Percentiles rank a stretch among this genome's conserved stretches.
Evolutionary conservation across 495 filamentous ascomycete genomes (phyloP).

Genomic region (Penicillium ochrochloron): DNA sequence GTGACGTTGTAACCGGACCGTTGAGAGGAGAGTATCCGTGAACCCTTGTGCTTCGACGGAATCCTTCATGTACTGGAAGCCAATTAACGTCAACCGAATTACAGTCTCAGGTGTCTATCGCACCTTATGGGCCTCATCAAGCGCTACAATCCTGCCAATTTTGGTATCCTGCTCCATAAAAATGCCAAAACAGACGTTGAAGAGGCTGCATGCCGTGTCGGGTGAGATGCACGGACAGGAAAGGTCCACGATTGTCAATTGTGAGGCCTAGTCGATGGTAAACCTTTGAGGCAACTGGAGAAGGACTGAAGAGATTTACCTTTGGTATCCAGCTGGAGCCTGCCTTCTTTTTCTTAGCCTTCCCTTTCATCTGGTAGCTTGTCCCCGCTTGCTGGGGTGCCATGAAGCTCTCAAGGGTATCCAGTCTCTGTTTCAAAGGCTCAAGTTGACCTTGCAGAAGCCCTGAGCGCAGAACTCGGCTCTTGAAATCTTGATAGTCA

Average conservation of each 20-base stretch:
- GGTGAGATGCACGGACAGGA: constrained; percentile 72
- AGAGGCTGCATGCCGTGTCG: constrained; percentile 67
- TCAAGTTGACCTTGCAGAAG: constrained; percentile 51
- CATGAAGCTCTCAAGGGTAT: constrained; percentile 64
- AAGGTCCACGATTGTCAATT: constrained; percentile 74
- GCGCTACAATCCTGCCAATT: constrained; percentile 55
- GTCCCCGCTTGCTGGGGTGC: constrained; percentile 24
- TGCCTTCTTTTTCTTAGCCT: background rate
- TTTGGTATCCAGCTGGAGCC: constrained; percentile 22
- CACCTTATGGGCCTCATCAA: constrained; percentile 66
- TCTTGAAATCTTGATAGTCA: constrained; percentile 58
- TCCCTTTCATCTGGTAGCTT: constrained; percentile 2
- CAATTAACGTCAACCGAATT: background rate
- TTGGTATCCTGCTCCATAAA: constrained; percentile 58
- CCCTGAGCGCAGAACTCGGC: constrained; percentile 35
- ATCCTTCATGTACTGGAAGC: constrained; percentile 52
- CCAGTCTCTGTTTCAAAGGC: constrained; percentile 59
- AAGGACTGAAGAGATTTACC: constrained; percentile 1
- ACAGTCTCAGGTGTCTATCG: constrained; percentile 2
- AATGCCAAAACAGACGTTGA: constrained; percentile 66
- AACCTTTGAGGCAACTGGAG: background rate
- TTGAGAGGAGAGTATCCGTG: constrained; percentile 65
- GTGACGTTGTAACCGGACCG: constrained; percentile 74
- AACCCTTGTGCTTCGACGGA: constrained; percentile 52
- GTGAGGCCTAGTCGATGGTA: constrained; percentile 47